Evolutionary conservation across 2,329 filamentous ascomycete genomes (phyloP), one percentile per base, ranked within the genome.

Genomic region (Lachnum nothofagi): DNA sequence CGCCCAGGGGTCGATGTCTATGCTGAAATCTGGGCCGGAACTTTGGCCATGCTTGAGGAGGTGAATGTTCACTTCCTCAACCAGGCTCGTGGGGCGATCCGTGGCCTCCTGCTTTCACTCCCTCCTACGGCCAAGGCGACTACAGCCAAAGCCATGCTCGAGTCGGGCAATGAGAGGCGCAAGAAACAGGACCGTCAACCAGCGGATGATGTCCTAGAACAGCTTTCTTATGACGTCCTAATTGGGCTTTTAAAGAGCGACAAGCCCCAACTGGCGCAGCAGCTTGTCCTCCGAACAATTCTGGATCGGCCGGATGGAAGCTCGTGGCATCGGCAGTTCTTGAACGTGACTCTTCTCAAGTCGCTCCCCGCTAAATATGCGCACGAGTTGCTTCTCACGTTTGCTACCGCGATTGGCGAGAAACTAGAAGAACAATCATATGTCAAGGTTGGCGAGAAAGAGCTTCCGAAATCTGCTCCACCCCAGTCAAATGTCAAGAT

Each of bases 311-410:
- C 67, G 5, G 60, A 66, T 14, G 61, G 68, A 29, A 71, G 68
- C 55, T 69, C 71, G 0, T 72, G 70, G 70, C 69, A 72, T 55
- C 63, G 70, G 4, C 48, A 57, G 29, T 46, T 72, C 2, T 53
- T 72, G 2, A 62, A 61, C 3, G 27, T 42, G 7, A 53, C 54
- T 1, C 63, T 69, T n/a, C 51, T 72, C 19, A 59, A 60, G 2
- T 50, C 62, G 4, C 57, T 72, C 1, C 52, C 68, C 0, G 58
- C 64, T 8, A 54, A 59, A 4, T 46, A 65, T 9, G 64, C 67
- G 1, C 49, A 59, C 10, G 42, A 44, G 3, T 63, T 67, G 42
- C 46, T 71, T 4, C 31, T 46, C 2, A 42, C 45, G 1, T 64
- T 72, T 48, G 58, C 63, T 1, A 46, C 52, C 10, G 60, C 57